A percentile compares a stretch with the other conserved stretches of the same genome.
Evolutionary conservation across 441 rosid genomes (phyloP).

Genomic region (Pelargonium myrrhifolium): DNA sequence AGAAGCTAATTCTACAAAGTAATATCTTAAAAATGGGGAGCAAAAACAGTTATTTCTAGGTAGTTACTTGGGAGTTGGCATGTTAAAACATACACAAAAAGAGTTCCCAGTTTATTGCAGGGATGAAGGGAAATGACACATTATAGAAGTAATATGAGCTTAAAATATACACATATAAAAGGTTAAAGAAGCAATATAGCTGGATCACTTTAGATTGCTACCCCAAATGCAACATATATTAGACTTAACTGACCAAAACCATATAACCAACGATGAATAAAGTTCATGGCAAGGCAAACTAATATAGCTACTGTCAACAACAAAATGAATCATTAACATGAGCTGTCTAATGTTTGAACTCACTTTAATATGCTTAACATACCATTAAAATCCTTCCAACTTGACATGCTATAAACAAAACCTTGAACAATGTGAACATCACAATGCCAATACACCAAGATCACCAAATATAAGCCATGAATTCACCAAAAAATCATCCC

Average conservation of each 20-base stretch:
- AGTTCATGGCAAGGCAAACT: not conserved
- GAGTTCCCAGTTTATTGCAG: no score
- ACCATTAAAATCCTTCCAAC: not conserved
- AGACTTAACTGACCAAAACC: not conserved
- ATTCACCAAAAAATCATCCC: not conserved
- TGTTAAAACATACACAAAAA: no score
- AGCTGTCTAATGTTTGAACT: not conserved
- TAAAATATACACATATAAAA: no score
- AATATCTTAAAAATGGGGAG: no score
- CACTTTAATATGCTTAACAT: not conserved
- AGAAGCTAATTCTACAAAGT: no score
- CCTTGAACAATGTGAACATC: not conserved
- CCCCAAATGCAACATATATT: no score
- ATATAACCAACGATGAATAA: not conserved
- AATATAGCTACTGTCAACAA: not conserved
- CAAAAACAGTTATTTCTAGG: no score
- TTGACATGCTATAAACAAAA: not conserved
- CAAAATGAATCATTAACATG: not conserved
- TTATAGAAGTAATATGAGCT: no score
- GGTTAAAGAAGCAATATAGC: no score
- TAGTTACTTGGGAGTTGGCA: no score
- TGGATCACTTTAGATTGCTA: no score
- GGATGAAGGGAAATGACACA: no score
- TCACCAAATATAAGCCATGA: not conserved
- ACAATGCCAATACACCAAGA: not conserved